Evolutionary conservation across 2,329 filamentous ascomycete genomes (phyloP), one percentile per base, ranked within the genome.

Genomic region (Neoarthrinium moseri): DNA sequence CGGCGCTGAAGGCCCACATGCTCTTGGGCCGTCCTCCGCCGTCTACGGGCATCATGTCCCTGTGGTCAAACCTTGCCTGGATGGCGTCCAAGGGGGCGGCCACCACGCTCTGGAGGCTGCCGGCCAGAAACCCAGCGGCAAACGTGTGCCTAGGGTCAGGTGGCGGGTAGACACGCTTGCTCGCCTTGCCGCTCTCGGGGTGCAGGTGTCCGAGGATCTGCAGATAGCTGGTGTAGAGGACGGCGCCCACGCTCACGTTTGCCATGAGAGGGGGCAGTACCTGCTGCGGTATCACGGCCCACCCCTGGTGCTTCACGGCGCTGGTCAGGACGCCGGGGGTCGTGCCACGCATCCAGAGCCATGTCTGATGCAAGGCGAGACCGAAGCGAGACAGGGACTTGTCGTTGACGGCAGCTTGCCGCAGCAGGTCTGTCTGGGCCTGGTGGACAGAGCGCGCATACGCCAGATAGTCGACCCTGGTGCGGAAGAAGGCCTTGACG

Each of bases 401-500:
- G 40, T 71, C 65, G 13, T 54, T 61, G 3, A 64, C 64, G 5
- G 64, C 65, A 22, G 66, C 67, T 48, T 61, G 61, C 35, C 64
- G 55, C 34, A 74, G 55, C 18, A 62, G 47, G 41, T 67, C 57
- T 2, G 63, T 65, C 47, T 74, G 72, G 27, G 73, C 68, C 51
- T 77, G 66, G 50, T 80, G 76, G 3, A 81, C 60, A 13, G 64
- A 72, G 22, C 80, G 71, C 3, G 78, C 80, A 50, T 81, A 83
- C 2, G 78, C 78, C 15, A 83, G 73, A 55, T 91, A 96, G 72
- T 96, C 91, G 52, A 96, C 90, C 48, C 91, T 76, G 1, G 89
- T 91, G 50, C 89, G 82, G 69, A 96, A 95, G 64, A 96, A 96
- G 13, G 91, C 88, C 68, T 96, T 96, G 43, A 91, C 87, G 1